Evolutionary conservation across 2,329 filamentous ascomycete species (phyloP).

Genomic region (Xylariaceae sp.): DNA sequence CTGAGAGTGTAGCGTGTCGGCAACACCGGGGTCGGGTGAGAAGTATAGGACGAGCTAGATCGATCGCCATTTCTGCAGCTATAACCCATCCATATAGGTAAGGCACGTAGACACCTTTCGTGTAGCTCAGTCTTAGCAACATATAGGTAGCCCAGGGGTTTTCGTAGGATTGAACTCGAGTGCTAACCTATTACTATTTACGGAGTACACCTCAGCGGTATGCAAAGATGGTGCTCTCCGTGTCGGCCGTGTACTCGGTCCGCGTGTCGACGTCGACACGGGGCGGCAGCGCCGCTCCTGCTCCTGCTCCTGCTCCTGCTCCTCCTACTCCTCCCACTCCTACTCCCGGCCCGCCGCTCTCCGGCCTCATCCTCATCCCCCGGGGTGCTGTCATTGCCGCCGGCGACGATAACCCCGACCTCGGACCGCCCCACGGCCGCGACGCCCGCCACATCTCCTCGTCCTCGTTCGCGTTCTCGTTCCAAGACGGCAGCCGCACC

Average conservation of each 20-base stretch:
- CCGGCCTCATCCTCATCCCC: constrained; percentile 7
- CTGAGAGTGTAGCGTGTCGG: no score
- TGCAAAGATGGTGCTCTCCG: constrained; percentile 14
- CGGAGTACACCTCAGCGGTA: no score
- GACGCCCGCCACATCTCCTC: constrained; percentile 10
- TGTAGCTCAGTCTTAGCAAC: no score
- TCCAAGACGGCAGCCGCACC: not conserved
- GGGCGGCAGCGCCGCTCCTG: not conserved
- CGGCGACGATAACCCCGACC: constrained; percentile 11
- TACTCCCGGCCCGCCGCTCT: constrained; percentile 1
- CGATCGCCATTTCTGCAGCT: no score
- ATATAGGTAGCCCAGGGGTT: no score
- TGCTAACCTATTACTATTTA: no score
- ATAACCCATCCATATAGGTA: no score
- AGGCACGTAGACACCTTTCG: no score
- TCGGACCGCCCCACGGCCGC: constrained; percentile 16
- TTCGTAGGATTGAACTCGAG: no score
- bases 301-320: not conserved
- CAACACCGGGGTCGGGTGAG: no score
- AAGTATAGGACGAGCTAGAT: no score
- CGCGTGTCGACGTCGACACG: constrained; percentile 6
- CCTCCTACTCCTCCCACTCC: not conserved
- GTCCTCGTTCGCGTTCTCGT: no score
- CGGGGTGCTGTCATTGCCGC: constrained; percentile 6
- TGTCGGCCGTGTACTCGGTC: constrained; percentile 8